A percentile compares a stretch with the other conserved stretches of the same genome.
These are phyloP conservation scores for Pythium folliculosum DNA, from an alignment of 352 stramenopile species.

Conservation along the genomic window DNA sequence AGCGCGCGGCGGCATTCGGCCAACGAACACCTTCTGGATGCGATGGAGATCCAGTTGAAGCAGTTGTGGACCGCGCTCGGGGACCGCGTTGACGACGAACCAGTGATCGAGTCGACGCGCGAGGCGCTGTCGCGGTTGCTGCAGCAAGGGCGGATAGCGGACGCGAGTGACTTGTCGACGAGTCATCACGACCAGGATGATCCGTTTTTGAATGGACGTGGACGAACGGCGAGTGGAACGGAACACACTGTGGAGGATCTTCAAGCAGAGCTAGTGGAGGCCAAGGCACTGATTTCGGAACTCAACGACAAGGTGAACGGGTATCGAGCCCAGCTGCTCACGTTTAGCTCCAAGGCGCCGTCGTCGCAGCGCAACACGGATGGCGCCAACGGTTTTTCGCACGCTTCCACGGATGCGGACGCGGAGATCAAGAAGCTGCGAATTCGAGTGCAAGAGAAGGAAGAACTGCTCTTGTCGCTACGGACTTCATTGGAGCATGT, in stretches of 20 bases:
- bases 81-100: conserved; percentile 33
- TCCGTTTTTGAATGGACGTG: not conserved
- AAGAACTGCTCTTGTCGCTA: conserved; percentile 39
- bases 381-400: not conserved
- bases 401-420: not conserved
- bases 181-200: not conserved
- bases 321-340: conserved; percentile 29
- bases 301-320: conserved; percentile 30
- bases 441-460: conserved; percentile 44
- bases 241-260: conserved; percentile 9
- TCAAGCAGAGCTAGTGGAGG: conserved; percentile 25
- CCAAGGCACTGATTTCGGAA: conserved; percentile 29
- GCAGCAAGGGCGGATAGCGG: conserved; percentile 46
- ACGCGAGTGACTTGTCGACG: conserved; percentile 4
- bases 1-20: not conserved
- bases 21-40: conserved; percentile 16
- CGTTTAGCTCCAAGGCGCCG: conserved; percentile 25
- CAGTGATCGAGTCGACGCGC: conserved; percentile 31
- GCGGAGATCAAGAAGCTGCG: conserved; percentile 28
- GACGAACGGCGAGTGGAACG: not conserved
- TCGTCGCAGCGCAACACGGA: not conserved
- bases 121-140: conserved; percentile 38
- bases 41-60: conserved; percentile 43
- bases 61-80: conserved; percentile 30
- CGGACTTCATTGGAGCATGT: conserved; percentile 37